Evolutionary conservation across 345 rosid species (phyloP).

Genomic region (Citrus sp.): DNA sequence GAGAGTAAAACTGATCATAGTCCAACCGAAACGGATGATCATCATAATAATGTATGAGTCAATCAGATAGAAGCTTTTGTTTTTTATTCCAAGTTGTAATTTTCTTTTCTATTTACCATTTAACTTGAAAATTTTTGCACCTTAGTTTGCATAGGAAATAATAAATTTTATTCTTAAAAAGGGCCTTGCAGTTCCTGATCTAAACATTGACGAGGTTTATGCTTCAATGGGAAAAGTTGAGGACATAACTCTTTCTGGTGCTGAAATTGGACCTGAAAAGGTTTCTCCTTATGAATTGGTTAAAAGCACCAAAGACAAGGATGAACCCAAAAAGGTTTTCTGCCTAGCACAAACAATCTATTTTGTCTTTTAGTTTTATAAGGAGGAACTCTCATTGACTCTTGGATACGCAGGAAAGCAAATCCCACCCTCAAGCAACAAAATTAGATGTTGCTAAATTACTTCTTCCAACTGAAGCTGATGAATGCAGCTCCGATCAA

Average conservation of each 20-base stretch:
- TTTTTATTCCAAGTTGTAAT: not conserved
- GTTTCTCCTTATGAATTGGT: constrained; percentile 24
- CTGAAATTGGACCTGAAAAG: constrained; percentile 22
- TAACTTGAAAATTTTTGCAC: not conserved
- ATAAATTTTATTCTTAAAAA: constrained; percentile 23
- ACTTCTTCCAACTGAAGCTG: constrained; percentile 34
- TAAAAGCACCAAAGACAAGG: constrained; percentile 22
- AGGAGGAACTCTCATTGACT: not conserved
- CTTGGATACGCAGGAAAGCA: constrained; percentile 36
- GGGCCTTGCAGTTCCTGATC: constrained; percentile 31
- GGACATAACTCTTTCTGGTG: constrained; percentile 9
- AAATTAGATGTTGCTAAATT: constrained; percentile 22
- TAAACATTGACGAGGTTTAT: constrained; percentile 20
- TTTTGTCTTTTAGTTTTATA: not conserved
- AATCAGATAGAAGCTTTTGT: not conserved
- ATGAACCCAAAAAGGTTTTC: constrained; percentile 36
- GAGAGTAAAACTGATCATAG: constrained; percentile 16
- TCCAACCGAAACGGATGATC: constrained; percentile 24
- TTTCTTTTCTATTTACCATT: not conserved
- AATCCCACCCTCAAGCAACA: constrained; percentile 8
- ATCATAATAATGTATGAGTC: constrained; percentile 28
- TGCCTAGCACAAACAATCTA: not conserved
- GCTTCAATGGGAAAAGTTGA: constrained; percentile 21
- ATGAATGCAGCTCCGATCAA: constrained; percentile 27
- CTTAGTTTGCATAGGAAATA: not conserved